Percentiles rank a stretch among this genome's conserved stretches.
phyloP scores from a whole-genome alignment of 2,329 filamentous ascomycete species.

The Cytospora piceicola region DNA sequence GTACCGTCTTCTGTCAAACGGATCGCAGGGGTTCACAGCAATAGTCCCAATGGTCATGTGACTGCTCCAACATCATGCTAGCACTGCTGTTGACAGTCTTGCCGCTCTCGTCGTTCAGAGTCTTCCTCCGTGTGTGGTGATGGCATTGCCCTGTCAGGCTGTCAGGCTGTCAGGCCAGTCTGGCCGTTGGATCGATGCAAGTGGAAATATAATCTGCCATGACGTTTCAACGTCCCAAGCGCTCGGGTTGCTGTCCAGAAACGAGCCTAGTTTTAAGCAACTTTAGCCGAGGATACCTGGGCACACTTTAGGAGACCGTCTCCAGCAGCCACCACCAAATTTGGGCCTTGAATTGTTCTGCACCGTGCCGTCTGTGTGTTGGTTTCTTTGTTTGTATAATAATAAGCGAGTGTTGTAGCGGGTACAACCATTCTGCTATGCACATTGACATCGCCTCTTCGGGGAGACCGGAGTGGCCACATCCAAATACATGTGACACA shows the following conservation, averaged over 20 bases:
- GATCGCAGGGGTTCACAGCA: not conserved
- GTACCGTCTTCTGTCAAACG: no score
- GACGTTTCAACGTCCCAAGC: not conserved
- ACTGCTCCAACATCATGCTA: not conserved
- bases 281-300: not conserved
- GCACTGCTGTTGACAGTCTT: not conserved
- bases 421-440: no score
- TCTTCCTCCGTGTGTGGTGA: not conserved
- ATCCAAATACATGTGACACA: not conserved
- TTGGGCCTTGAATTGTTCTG: not conserved
- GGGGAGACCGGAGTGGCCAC: not conserved
- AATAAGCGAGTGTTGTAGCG: no score
- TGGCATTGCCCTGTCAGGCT: not conserved
- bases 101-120: accelerated
- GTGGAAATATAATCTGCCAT: not conserved
- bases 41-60: not conserved
- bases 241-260: not conserved
- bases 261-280: not conserved
- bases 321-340: not conserved
- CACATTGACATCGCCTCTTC: not conserved
- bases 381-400: no score
- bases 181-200: not conserved
- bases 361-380: not conserved
- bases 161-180: not conserved
- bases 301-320: not conserved